These are phyloP conservation scores for Aspergillus oerlinghausenensis DNA, from an alignment of 2,329 filamentous ascomycete genomes.

Conservation along the genomic window DNA sequence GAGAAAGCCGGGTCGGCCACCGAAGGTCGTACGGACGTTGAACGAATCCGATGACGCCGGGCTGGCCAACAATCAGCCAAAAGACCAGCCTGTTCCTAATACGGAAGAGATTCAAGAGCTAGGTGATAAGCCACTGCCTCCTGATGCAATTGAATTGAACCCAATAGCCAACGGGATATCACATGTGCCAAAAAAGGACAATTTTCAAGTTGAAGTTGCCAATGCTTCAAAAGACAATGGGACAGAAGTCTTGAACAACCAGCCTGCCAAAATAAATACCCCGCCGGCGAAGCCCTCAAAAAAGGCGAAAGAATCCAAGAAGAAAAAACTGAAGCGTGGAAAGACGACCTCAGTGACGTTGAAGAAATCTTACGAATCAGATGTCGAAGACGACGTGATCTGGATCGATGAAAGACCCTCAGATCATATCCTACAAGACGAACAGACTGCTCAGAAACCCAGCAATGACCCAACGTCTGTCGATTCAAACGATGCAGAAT, in stretches of 20 bases:
- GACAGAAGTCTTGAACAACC: not conserved
- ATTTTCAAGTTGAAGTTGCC: not conserved
- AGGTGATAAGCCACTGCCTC: not conserved
- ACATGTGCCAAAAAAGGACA: not conserved
- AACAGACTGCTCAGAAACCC: slow-evolving; percentile 1
- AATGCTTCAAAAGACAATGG: not conserved
- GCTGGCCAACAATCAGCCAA: not conserved
- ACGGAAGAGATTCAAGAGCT: not conserved
- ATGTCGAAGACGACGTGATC: slow-evolving; percentile 39
- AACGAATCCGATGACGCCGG: not conserved
- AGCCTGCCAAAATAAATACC: not conserved
- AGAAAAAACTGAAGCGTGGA: slow-evolving; percentile 42
- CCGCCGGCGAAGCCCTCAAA: not conserved
- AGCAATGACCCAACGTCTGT: slow-evolving; percentile 4
- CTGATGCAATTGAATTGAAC: not conserved
- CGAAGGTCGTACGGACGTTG: slow-evolving; percentile 10
- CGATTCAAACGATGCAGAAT: not conserved
- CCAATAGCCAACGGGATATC: not conserved
- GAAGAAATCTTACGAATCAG: slow-evolving; percentile 25
- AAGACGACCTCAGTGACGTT: slow-evolving; percentile 37
- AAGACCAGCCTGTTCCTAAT: not conserved
- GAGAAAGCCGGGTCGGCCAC: slow-evolving; percentile 15
- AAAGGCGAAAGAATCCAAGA: slow-evolving; percentile 29
- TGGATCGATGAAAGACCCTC: slow-evolving; percentile 34
- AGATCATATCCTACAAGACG: not conserved